phyloP scores from a whole-genome alignment of 176 grass and related monocot genomes.

The Oryza rufipogon region DNA sequence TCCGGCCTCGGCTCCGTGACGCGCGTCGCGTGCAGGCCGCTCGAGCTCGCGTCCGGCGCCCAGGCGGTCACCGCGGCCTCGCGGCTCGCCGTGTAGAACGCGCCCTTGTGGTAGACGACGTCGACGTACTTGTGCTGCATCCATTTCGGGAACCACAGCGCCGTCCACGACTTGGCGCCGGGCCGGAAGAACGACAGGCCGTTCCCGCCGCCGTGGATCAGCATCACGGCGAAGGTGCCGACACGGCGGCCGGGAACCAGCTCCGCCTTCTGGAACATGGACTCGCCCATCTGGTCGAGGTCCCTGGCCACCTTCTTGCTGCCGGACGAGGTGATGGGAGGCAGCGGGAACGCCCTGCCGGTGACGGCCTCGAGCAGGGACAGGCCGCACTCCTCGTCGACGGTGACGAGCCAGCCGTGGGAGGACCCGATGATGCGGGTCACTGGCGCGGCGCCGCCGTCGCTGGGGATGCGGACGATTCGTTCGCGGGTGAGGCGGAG shows the following conservation, averaged over 20 bases:
- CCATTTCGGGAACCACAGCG: background rate
- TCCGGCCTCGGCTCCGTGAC: background rate
- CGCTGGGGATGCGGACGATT: too few species aligned
- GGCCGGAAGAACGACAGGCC: background rate
- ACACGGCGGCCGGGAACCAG: background rate
- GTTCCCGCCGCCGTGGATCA: background rate
- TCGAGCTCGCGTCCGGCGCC: background rate
- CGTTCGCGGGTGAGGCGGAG: too few species aligned
- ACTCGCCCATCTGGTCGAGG: background rate
- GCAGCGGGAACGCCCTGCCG: background rate
- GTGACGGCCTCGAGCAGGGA: conserved; percentile 8
- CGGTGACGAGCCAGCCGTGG: conserved; percentile 1
- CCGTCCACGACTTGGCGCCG: background rate
- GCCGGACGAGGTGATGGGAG: background rate
- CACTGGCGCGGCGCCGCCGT: too few species aligned
- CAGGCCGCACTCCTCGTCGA: background rate
- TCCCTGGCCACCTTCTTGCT: background rate
- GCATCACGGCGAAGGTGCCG: conserved; percentile 2
- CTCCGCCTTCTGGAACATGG: background rate
- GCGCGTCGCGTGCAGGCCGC: background rate
- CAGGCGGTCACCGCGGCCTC: conserved; percentile 10
- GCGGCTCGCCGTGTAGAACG: background rate
- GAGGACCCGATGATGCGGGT: background rate
- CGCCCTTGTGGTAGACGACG: background rate
- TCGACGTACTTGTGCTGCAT: background rate